Percentiles rank a stretch among this genome's conserved stretches.
phyloP scores from a whole-genome alignment of 73 alveolate genomes.

The Uronychia setigera region DNA sequence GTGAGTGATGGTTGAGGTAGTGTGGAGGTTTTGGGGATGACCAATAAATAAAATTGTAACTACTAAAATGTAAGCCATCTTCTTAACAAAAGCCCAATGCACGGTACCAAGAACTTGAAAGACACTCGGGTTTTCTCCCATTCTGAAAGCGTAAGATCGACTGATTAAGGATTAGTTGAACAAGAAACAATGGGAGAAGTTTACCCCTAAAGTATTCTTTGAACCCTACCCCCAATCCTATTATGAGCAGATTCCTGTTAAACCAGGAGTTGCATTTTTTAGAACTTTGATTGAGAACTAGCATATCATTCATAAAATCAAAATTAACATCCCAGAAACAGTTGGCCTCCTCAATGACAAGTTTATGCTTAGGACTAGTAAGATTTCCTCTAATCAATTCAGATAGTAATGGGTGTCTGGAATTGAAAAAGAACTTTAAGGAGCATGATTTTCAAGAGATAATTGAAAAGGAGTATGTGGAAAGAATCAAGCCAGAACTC shows the following conservation, averaged over 20 bases:
- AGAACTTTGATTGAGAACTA: constrained; percentile 39
- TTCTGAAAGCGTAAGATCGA: no score
- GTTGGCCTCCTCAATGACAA: constrained; percentile 16
- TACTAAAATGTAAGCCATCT: no score
- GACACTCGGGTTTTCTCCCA: no score
- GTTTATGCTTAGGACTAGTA: constrained; percentile 6
- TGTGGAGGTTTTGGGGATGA: no score
- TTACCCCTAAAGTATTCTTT: no score
- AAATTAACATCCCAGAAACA: constrained; percentile 58
- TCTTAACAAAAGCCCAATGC: no score
- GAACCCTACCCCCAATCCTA: neutral
- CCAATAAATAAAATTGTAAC: no score
- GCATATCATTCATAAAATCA: constrained; percentile 23
- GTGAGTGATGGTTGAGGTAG: constrained; percentile 4
- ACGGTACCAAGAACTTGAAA: no score
- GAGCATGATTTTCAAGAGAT: neutral
- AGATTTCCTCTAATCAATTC: neutral
- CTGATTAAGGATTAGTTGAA: no score
- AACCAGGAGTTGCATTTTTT: constrained; percentile 50
- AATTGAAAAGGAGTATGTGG: neutral
- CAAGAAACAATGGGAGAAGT: no score
- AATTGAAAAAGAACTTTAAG: neutral
- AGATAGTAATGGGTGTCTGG: constrained; percentile 1
- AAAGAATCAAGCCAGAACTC: neutral
- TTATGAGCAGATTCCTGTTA: constrained; percentile 43